Evolutionary conservation across 2,329 filamentous ascomycete genomes (phyloP), one percentile per base, ranked within the genome.

Genomic region (Furcasterigmium furcatum): DNA sequence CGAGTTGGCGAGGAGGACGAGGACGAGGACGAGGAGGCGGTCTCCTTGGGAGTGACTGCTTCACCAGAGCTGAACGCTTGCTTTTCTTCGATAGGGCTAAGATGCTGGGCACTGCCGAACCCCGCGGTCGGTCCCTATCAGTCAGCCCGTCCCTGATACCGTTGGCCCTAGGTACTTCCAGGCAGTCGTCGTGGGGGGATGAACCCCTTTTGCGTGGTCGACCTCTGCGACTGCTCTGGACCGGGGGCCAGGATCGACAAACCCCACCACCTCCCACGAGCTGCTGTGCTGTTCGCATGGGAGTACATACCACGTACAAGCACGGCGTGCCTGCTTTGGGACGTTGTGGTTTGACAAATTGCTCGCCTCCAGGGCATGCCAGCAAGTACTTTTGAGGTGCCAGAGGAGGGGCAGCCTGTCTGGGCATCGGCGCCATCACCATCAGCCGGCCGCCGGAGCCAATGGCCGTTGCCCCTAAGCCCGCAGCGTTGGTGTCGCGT

Each of bases 241-340:
- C 24, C 7, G 24, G 24, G 7, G 24, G 24, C n/a, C n/a, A n/a
- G 18, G 30, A 32, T 32, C 30, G 30, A 32, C 30, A 24, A 21
- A 46, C 39, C 47, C 47, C 49, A 40, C 49, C 35, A 43, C 29
- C 35, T 16, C 47, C 44, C 44, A 45, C 39, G 42, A 43, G 30
- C n/a, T 35, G 29, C 30, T 32, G 30, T 16, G 18, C 14, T 16
- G 30, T 16, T 16, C 30, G 30, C 30, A 32, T 32, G 30, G 30
- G 3, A n/a, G n/a, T n/a, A n/a, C n/a, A n/a, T n/a, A n/a, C n/a
- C n/a, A n/a, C n/a, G n/a, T n/a, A n/a, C n/a, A n/a, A n/a, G n/a
- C n/a, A n/a, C n/a, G n/a, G n/a, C n/a, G n/a, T n/a, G n/a, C n/a
- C n/a, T n/a, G n/a, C n/a, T n/a, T n/a, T n/a, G n/a, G n/a, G n/a